Base-by-base conservation (phyloP, 345 rosid species). In the Rhizophora mangle region DNA sequence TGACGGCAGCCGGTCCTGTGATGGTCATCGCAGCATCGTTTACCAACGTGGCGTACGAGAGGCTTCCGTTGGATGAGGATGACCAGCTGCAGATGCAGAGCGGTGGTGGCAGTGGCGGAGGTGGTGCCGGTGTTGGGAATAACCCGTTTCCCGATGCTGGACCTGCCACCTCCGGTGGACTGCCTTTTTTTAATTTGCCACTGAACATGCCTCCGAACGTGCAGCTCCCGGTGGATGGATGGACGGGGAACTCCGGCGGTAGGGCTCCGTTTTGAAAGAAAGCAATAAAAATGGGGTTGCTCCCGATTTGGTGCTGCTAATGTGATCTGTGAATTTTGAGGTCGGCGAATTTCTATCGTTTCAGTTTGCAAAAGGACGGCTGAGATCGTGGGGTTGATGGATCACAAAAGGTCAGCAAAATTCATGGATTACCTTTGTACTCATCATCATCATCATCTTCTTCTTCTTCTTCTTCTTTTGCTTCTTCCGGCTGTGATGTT, bases 31-130 rank as follows among this genome's bases (percentile, higher is more conserved):
- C 97, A 1, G 84, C 97, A 1, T 94, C 98, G 24, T 94, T 94
- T 67, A 87, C 96, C 3, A 94, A 94, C 81, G 97, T 91, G 16
- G 96, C 97, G 27, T 94, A 91, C 60, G 98, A 94, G 84, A 85
- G 95, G 79, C 76, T 91, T 72, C 98, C 98, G 53, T 74, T 93
- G 74, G 97, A 91, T 6, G 97, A 94, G 68, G 96, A 95, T 15
- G 98, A 94, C 63, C 91, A 84, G 76, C 79, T 83, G 63, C 87
- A 85, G 81, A 83, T 86, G 84, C 86, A 83, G 76, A 79, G 77
- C 18, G 68, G 79, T 57, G 80, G 79, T 8, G 75, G 73, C 0
- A 84, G 75, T 3, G 81, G 77, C 4, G 86, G 82, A 1, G 70
- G 66, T 9, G 64, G 68, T 5, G 82, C 79, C 0, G 85, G 80